phyloP scores from a whole-genome alignment of 768 basidiomycete species.

The Boletus rubropictus region DNA sequence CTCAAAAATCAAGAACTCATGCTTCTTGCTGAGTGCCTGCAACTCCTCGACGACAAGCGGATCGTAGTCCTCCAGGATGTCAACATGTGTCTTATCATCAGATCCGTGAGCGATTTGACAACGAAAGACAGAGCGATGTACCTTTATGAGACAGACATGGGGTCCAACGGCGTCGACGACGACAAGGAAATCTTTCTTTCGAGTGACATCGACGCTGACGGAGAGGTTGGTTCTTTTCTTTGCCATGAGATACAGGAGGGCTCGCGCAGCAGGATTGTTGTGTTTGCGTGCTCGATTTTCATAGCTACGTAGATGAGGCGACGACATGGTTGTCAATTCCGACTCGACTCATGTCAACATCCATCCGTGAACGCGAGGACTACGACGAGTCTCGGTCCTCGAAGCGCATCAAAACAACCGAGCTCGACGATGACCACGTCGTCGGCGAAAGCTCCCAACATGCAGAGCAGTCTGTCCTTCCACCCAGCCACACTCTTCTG shows the following conservation, averaged over 20 bases:
- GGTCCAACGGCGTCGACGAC: conserved; percentile 89
- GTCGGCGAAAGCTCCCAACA: conserved; percentile 4
- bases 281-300: conserved; percentile 52
- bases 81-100: conserved; percentile 80
- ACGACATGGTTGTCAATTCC: conserved; percentile 24
- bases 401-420: conserved; percentile 36
- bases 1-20: conserved; percentile 96
- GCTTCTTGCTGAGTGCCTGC: conserved; percentile 62
- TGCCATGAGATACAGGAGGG: conserved; percentile 75
- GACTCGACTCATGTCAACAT: conserved; percentile 21
- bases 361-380: conserved; percentile 49
- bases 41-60: conserved; percentile 61
- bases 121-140: conserved; percentile 27
- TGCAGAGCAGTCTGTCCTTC: conserved; percentile 39
- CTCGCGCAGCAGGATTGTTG: conserved; percentile 69
- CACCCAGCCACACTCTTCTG: conserved; percentile 69
- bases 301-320: conserved; percentile 50
- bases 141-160: conserved; percentile 93
- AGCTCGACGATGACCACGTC: conserved; percentile 9
- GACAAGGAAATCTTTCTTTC: conserved; percentile 66
- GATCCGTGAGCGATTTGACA: conserved; percentile 22
- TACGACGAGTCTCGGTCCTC: conserved; percentile 31
- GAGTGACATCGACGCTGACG: conserved; percentile 92
- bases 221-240: conserved; percentile 89
- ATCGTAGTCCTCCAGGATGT: conserved; percentile 92